Base-by-base conservation (phyloP, 768 basidiomycete species). In the Brasilioporus rufonigricans region DNA sequence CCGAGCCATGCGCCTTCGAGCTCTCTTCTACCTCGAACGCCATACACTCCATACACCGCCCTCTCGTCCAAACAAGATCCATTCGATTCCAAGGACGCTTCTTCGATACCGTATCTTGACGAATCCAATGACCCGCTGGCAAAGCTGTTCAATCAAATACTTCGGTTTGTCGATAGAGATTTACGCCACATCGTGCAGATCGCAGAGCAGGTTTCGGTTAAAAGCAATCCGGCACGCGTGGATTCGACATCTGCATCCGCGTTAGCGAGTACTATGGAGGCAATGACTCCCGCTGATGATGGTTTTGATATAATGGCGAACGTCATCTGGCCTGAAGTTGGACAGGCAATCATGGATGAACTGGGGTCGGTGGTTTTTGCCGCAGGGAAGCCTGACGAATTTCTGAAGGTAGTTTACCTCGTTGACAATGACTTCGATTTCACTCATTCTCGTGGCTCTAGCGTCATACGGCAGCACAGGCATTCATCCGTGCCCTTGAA, bases 361-460 rank as follows among this genome's bases (percentile, higher is more conserved):
- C 73, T 98, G 40, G 95, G 96, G 1, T 73, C 72, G 21, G 72
- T 84, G 9, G 82, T 98, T 2, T 99, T 98, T 69, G 85, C 95
- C n/a, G 89, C 87, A 3, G 97, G 97, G 14, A 81, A 88, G 51
- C 93, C 97, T 12, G 84, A 88, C 48, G 91, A 95, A 51, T 92
- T 98, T 69, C 83, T 91, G 49, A 87, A 86, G 77, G 95, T 94
- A 54, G 50, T 80, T 13, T 65, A 13, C 35, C 24, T 31, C 23
- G 18, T 11, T 29, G 21, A 21, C 38, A 12, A 11, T 5, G 12
- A 33, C n/a, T n/a, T n/a, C 39, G 13, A 50, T 21, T 36, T 48
- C 4, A 32, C 54, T 58, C 21, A 65, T 26, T 7, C 31, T 29
- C 45, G 5, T 43, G 44, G 26, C 38, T 36, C 11, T 53, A 98